phyloP scores from a whole-genome alignment of 768 basidiomycete genomes.

The Pleurotus salmoneostramineus region DNA sequence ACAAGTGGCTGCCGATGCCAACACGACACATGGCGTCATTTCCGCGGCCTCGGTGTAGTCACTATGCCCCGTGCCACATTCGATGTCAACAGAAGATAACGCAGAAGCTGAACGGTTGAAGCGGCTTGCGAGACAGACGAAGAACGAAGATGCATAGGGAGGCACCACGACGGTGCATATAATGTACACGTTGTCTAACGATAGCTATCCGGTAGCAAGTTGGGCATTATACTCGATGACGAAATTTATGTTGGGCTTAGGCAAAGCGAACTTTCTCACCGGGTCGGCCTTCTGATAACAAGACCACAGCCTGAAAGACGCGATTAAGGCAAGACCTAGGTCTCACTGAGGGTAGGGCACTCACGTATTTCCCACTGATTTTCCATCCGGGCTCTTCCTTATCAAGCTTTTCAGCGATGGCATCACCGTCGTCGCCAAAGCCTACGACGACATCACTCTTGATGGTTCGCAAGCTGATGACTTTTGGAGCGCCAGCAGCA shows the following conservation, averaged over 20 bases:
- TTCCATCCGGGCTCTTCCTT: constrained; percentile 91
- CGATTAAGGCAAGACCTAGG: constrained; percentile 67
- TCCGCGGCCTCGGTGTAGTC: too few species aligned
- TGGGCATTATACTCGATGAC: too few species aligned
- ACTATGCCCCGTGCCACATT: too few species aligned
- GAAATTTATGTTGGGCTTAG: constrained; percentile 16
- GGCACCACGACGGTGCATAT: neutral
- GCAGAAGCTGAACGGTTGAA: too few species aligned
- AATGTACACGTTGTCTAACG: neutral
- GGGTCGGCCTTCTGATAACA: constrained; percentile 84
- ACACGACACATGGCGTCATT: too few species aligned
- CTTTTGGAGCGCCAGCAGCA: constrained; percentile 80
- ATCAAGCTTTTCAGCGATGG: constrained; percentile 75
- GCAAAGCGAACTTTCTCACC: constrained; percentile 85
- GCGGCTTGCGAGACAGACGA: too few species aligned
- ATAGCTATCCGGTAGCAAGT: neutral
- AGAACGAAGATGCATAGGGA: too few species aligned
- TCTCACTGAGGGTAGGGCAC: constrained; percentile 40
- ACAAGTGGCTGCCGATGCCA: too few species aligned
- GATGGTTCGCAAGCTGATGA: constrained; percentile 86
- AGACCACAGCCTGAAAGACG: constrained; percentile 75
- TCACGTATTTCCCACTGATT: constrained; percentile 94
- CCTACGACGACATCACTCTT: constrained; percentile 96
- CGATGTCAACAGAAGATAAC: too few species aligned
- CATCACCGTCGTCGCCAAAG: constrained; percentile 64